Evolutionary conservation across 257 asterid species (phyloP), one percentile per base, ranked within the genome.

Genomic region (Coffea eugenioides): DNA sequence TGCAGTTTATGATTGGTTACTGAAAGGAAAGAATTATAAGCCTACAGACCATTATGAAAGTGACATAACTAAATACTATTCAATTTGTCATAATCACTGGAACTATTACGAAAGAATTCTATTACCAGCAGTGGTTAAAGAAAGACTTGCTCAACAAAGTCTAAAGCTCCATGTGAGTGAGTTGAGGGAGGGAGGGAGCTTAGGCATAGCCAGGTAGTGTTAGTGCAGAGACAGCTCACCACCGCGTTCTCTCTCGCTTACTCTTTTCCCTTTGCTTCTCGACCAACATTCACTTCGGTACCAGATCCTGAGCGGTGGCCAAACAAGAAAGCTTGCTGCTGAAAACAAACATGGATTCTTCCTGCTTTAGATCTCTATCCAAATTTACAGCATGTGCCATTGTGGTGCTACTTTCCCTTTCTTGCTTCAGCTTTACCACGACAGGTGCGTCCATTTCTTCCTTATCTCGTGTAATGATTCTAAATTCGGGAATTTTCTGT

Each of bases 351-450:
- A 91, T 92, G 97, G 86, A 69, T 20, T 54, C 80, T 15, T 65
- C 78, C 75, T 79, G 83, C 70, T 77, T 71, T 80, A 83, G 85
- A 84, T 91, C 90, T 79, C 73, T 80, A 36, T 43, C 70, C 54
- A 89, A 76, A 80, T 69, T 88, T 81, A 61, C 80, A 54, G 46
- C 77, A 76, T 80, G 82, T 82, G 27, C 87, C 83, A 31, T 85
- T 77, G 34, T 82, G 69, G 76, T 88, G 41, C 73, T 86, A 25
- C 80, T 90, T 77, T 85, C 87, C 81, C 51, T 89, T 66, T 87
- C 89, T 83, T 92, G 89, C 84, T 86, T 83, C 90, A 85, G 74
- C 80, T 89, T 90, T 80, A 77, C 90, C 69, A 80, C 97, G 21
- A 87, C 89, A 84, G 95, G 97, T 90, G 52, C 71, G 76, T 9